Base-by-base conservation (phyloP, 306 rosid genomes). In the Biancaea sappan region DNA sequence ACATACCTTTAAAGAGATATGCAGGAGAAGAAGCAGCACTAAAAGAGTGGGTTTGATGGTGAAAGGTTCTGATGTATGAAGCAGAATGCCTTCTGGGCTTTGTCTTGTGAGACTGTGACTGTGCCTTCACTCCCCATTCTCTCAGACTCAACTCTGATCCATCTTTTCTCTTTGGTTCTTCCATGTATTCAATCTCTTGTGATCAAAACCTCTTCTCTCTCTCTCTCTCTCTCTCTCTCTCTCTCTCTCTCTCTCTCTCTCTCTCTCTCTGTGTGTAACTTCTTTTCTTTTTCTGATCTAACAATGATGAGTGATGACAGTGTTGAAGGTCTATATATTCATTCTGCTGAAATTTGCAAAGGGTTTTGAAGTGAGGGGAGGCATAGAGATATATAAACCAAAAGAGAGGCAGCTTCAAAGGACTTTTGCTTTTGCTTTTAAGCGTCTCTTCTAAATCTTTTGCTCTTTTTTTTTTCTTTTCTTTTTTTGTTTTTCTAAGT, bases 21-120 rank as follows among this genome's bases (percentile, higher is more conserved):
- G 96, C 99, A 61, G 99, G 96, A 6, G 99, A 94, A 80, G 99
- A 90, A 80, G 95, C 89, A 69, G 96, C 90, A 77, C 99, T 94
- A 10, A 88, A 79, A 91, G 80, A 51, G 91, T 86, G 9, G 86
- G 81, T 87, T 92, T 90, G 99, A 90, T 88, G 99, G 90, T 82
- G 82, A 62, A 88, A 85, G 87, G 91, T 94, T 88, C 95, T 86
- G 75, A 92, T 87, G 50, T 87, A 83, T 18, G 99, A 92, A 53
- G 95, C 93, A 21, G 99, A 92, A 71, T 82, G 80, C 77, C 99
- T 88, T 75, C 97, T 85, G 1, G 96, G 86, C 67, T 80, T 83
- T 3, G 81, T 82, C 69, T 84, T 87, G 57, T 87, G n/a, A n/a
- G n/a, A n/a, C n/a, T n/a, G n/a, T n/a, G 85, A 74, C 62, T 78